These are phyloP conservation scores for Cryptococcus amylolentus DNA, from an alignment of 1,284 basidiomycete genomes.

Conservation along the genomic window DNA sequence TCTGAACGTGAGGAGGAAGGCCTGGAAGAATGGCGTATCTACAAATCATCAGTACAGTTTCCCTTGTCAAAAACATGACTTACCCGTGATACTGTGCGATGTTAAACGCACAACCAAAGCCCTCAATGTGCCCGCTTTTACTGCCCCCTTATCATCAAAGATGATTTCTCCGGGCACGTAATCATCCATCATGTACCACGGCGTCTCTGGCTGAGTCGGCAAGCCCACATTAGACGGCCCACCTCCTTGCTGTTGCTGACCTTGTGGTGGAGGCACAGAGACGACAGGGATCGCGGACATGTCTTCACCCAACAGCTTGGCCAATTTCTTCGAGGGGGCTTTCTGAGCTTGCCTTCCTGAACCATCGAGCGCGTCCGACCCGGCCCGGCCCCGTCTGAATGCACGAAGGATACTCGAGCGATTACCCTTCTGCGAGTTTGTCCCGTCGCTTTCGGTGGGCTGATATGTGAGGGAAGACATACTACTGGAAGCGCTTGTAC, in stretches of 20 bases:
- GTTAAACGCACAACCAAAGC: slow-evolving; percentile 87
- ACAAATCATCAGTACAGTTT: background rate
- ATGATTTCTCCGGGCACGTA: slow-evolving; percentile 76
- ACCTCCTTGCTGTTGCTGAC: background rate
- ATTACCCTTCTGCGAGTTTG: slow-evolving; percentile 26
- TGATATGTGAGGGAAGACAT: slow-evolving; percentile 37
- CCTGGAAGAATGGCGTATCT: slow-evolving; percentile 68
- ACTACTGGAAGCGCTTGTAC: slow-evolving; percentile 19
- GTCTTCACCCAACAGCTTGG: slow-evolving; percentile 73
- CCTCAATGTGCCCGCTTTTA: slow-evolving; percentile 80
- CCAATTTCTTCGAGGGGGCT: slow-evolving; percentile 56
- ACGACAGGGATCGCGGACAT: slow-evolving; percentile 25
- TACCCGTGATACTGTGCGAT: slow-evolving; percentile 78
- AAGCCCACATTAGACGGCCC: slow-evolving; percentile 17
- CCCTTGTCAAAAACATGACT: slow-evolving; percentile 24
- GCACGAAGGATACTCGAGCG: slow-evolving; percentile 37
- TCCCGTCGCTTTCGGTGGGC: slow-evolving; percentile 28
- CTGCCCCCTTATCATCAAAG: slow-evolving; percentile 74
- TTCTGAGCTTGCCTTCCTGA: background rate
- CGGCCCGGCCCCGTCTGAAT: slow-evolving; percentile 26
- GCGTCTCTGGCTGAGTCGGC: slow-evolving; percentile 55
- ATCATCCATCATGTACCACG: slow-evolving; percentile 81
- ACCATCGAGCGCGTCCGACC: slow-evolving; percentile 30
- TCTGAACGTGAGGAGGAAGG: slow-evolving; percentile 96
- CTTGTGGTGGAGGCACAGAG: slow-evolving; percentile 53